Evolutionary conservation across 1,284 basidiomycete species (phyloP).

Genomic region (Apiotrichum sp.): DNA sequence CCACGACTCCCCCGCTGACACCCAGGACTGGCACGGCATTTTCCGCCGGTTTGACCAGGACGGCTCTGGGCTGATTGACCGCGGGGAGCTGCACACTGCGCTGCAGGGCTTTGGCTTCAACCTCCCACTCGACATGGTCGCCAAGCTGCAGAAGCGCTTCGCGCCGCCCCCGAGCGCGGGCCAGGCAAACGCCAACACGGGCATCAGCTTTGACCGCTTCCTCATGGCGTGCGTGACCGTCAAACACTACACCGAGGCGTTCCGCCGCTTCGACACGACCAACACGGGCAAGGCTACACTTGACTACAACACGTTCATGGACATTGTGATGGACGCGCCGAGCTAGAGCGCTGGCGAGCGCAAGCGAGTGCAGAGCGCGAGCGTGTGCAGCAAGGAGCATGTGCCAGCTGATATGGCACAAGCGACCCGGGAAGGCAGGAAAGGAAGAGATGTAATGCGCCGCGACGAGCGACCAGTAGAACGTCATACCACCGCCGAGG

Average conservation of each 20-base stretch:
- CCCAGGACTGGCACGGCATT: conserved; percentile 47
- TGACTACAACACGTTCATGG: conserved; percentile 45
- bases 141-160: conserved; percentile 44
- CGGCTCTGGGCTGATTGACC: conserved; percentile 44
- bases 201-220: conserved; percentile 47
- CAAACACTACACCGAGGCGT: conserved; percentile 47
- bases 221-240: conserved; percentile 49
- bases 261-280: conserved; percentile 41
- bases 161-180: conserved; percentile 39
- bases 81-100: conserved; percentile 45
- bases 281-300: conserved; percentile 36
- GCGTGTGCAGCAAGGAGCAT: no score
- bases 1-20: conserved; percentile 1
- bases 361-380: no score
- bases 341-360: conserved; percentile 9
- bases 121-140: conserved; percentile 43
- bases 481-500: no score
- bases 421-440: no score
- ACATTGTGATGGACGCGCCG: conserved; percentile 39
- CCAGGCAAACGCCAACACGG: conserved; percentile 13
- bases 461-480: no score
- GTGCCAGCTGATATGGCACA: no score
- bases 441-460: no score
- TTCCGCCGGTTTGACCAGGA: conserved; percentile 47
- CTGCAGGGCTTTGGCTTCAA: conserved; percentile 46